These are phyloP conservation scores for Populus davidiana DNA, from an alignment of 345 rosid species.

Conservation along the genomic window DNA sequence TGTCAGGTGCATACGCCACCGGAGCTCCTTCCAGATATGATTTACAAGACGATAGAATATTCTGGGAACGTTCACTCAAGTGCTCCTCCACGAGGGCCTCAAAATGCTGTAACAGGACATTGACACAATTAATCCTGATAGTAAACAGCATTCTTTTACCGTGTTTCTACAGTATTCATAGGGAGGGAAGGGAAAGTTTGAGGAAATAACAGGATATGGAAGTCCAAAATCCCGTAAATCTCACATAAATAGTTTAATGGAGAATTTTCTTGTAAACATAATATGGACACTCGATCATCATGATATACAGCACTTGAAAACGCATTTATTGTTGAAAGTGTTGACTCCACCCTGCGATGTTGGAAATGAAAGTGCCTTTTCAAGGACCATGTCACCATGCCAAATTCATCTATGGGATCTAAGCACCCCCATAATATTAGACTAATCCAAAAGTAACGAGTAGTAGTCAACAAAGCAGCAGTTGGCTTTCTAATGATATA, in stretches of 20 bases:
- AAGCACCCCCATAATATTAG: neutral
- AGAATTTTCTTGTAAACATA: neutral
- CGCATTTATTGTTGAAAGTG: too few species aligned
- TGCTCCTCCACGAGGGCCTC: constrained; percentile 76
- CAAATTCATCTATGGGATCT: neutral
- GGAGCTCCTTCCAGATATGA: constrained; percentile 72
- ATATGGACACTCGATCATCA: neutral
- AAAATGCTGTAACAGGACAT: constrained; percentile 58
- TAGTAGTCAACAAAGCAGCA: neutral
- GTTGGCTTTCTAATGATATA: neutral
- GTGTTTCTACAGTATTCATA: neutral
- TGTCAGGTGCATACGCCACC: constrained; percentile 43
- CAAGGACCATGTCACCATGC: too few species aligned
- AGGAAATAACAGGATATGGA: neutral
- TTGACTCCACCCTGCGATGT: too few species aligned
- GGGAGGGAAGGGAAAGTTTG: neutral
- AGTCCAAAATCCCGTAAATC: neutral
- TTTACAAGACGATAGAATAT: constrained; percentile 61
- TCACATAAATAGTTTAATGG: neutral
- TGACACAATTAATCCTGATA: neutral
- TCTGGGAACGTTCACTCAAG: constrained; percentile 37
- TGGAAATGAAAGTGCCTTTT: neutral
- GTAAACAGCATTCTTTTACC: neutral
- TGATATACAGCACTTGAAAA: neutral
- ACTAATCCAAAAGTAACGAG: neutral